Evolutionary conservation across 2,329 filamentous ascomycete genomes (phyloP).

Genomic region (Aquanectria penicillioides): DNA sequence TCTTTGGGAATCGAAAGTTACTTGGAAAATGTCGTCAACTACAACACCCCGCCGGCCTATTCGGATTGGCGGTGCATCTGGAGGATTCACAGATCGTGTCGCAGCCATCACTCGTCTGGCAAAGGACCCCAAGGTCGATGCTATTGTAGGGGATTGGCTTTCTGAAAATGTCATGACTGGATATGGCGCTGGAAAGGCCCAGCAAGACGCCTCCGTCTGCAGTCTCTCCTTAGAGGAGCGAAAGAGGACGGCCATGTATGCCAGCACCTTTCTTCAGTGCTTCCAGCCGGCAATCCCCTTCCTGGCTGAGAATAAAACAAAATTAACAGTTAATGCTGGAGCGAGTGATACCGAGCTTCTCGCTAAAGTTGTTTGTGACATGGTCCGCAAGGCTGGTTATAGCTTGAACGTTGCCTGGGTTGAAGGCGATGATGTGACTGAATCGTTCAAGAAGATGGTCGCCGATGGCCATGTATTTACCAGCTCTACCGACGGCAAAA

Average conservation of each 20-base stretch:
- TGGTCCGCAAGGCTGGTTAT: slow-evolving; percentile 60
- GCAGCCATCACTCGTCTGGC: slow-evolving; percentile 41
- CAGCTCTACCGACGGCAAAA: slow-evolving; percentile 30
- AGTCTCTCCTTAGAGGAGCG: slow-evolving; percentile 23
- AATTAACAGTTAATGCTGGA: slow-evolving; percentile 50
- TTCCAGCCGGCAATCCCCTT: slow-evolving; percentile 42
- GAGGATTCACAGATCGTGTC: slow-evolving; percentile 45
- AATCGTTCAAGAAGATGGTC: slow-evolving; percentile 39
- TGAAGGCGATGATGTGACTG: slow-evolving; percentile 50
- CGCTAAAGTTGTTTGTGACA: slow-evolving; percentile 63
- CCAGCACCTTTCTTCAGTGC: slow-evolving; percentile 46
- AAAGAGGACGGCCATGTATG: slow-evolving; percentile 32
- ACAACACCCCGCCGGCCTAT: slow-evolving; percentile 31
- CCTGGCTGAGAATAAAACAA: slow-evolving; percentile 45
- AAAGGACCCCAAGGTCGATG: slow-evolving; percentile 25
- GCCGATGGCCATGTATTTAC: slow-evolving; percentile 40
- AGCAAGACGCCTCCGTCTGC: slow-evolving; percentile 21
- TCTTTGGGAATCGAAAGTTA: too few species aligned
- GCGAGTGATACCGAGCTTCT: slow-evolving; percentile 47
- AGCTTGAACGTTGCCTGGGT: slow-evolving; percentile 51
- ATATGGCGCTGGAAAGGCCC: slow-evolving; percentile 36
- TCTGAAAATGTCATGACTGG: slow-evolving; percentile 58
- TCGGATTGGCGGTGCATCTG: slow-evolving; percentile 43
- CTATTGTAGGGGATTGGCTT: slow-evolving; percentile 40
- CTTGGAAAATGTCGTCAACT: slow-evolving; percentile 14